Percentiles rank a stretch among this genome's conserved stretches.
Evolutionary conservation across 768 basidiomycete species (phyloP).

Genomic region (Tylopilus subfusipes): DNA sequence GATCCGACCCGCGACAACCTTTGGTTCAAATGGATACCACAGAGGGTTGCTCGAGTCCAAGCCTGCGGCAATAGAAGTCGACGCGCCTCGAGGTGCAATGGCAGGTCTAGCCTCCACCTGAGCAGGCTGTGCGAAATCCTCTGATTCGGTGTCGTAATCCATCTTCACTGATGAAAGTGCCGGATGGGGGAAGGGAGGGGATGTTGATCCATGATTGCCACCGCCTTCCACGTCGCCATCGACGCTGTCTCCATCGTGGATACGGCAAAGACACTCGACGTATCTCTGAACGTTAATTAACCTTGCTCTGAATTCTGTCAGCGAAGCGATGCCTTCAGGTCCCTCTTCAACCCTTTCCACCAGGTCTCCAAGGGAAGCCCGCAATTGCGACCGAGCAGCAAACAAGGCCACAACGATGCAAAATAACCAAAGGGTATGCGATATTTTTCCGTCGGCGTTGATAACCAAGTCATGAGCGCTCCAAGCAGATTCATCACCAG

Average conservation of each 20-base stretch:
- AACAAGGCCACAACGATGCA: conserved; percentile 32
- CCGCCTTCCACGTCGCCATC: conserved; percentile 18
- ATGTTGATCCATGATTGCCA: conserved; percentile 24
- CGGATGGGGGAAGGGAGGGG: conserved; percentile 22
- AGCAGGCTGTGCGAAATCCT: conserved; percentile 11
- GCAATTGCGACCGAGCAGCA: conserved; percentile 9
- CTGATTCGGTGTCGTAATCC: conserved; percentile 21
- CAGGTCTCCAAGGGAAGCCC: conserved; percentile 15
- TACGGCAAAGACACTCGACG: conserved; percentile 17
- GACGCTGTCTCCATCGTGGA: conserved; percentile 13
- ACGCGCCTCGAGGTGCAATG: not conserved
- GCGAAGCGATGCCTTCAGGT: conserved; percentile 9
- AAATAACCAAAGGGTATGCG: conserved; percentile 48
- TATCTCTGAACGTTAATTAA: conserved; percentile 26
- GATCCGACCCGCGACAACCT: not conserved
- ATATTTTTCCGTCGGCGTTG: conserved; percentile 51
- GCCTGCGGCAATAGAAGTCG: conserved; percentile 5
- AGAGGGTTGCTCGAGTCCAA: conserved; percentile 1
- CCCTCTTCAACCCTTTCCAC: conserved; percentile 10
- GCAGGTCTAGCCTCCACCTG: conserved; percentile 6
- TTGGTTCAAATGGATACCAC: not conserved
- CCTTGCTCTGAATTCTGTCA: conserved; percentile 23
- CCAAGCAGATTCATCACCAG: conserved; percentile 10
- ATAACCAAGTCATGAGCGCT: conserved; percentile 32
- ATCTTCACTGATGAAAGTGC: conserved; percentile 6